Conservation (phyloP, 139 green algal species). For the Coelastrella sp. region DNA sequence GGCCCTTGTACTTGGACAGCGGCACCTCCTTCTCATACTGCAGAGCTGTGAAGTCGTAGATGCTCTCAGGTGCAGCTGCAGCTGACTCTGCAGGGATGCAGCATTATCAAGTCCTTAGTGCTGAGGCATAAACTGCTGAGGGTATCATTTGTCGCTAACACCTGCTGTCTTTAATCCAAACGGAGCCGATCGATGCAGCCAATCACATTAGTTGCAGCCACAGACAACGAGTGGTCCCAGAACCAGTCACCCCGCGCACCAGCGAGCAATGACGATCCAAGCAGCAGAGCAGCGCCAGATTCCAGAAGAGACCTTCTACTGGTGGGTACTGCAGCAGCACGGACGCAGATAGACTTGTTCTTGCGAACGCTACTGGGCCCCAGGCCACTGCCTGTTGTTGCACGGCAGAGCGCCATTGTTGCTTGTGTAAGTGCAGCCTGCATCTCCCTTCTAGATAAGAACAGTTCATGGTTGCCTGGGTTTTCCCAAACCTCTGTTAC, state of each 20-base stretch:
- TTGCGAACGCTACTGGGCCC: too few relatives aligned
- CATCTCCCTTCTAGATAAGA: too few relatives aligned
- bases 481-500: too few relatives aligned
- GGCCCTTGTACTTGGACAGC: constrained; percentile 60
- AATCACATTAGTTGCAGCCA: background rate
- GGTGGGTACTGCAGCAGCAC: background rate
- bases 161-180: background rate
- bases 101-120: background rate
- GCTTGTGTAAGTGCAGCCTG: too few relatives aligned
- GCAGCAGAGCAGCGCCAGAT: background rate
- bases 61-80: constrained; percentile 28
- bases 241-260: background rate
- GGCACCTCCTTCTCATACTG: constrained; percentile 65
- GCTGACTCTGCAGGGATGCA: background rate
- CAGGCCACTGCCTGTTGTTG: too few relatives aligned
- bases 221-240: background rate
- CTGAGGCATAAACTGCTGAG: too few relatives aligned
- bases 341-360: background rate
- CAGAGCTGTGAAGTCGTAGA: constrained; percentile 67
- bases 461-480: too few relatives aligned
- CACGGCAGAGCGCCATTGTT: too few relatives aligned
- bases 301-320: background rate
- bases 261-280: background rate
- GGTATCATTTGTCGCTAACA: too few relatives aligned
- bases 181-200: background rate